Evolutionary conservation across 345 rosid species (phyloP), one percentile per base, ranked within the genome.

Genomic region (Eucalyptus viminalis): DNA sequence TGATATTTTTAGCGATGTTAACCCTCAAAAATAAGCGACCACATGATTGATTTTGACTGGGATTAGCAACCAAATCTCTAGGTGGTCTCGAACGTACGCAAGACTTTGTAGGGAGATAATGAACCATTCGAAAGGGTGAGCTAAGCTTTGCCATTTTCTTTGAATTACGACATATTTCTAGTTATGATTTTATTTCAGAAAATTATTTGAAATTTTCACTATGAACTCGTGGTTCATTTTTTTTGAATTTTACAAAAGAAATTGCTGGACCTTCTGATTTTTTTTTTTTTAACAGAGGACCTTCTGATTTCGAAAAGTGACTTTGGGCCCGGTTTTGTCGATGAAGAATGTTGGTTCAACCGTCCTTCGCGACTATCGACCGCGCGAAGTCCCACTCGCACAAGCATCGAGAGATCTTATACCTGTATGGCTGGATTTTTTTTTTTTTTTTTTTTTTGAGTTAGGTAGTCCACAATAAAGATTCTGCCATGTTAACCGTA

Each of bases 1-100:
- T 53, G 56, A 53, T 53, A 3, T 53, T 53, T 51, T 53, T 53
- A 0, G 0, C 0, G 2, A 17, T 19, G 24, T 19, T 53, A 19
- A 9, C 0, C 43, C 4, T 15, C 6, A 19, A 17, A 72, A 0
- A 17, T 10, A 19, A 37, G 44, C 14, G 0, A 37, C 0, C 3
- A 7, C 12, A 10, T 13, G 0, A 19, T 37, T 6, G 14, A 6
- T 72, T 19, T 72, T 37, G 45, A 19, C 4, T 0, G 0, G 7
- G 27, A 72, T 72, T 19, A 72, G 81, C 25, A 34, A 72, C 19
- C 12, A 19, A 19, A 19, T 40, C 45, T 72, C 81, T 3, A 10
- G 81, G 14, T 11, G 14, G 45, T 34, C 81, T 19, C 45, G 7
- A 72, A 72, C 4, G 3, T 19, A 14, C 25, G 3, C 14, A 19